Percentiles rank a stretch among this genome's conserved stretches.
These are phyloP conservation scores for Fistulinella prunicolor DNA, from an alignment of 768 basidiomycete species.

Conservation along the genomic window DNA sequence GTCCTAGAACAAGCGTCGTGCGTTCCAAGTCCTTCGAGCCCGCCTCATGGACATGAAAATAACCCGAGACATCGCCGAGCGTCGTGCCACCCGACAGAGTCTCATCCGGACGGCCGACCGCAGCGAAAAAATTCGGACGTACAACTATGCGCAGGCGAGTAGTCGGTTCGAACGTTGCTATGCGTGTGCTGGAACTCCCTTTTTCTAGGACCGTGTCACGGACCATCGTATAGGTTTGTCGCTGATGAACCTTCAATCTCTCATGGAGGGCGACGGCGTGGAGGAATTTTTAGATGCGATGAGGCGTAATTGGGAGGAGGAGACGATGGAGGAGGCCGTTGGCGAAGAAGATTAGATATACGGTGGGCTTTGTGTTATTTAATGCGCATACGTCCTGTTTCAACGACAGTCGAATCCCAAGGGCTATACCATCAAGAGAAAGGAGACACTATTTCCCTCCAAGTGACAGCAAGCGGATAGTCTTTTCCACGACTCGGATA, in stretches of 20 bases:
- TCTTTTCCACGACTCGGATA: too few relatives aligned
- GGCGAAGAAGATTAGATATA: constrained; percentile 12
- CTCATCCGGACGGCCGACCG: constrained; percentile 83
- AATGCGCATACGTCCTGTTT: too few relatives aligned
- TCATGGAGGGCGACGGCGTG: constrained; percentile 66
- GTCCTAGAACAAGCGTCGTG: constrained; percentile 81
- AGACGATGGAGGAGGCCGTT: constrained; percentile 53
- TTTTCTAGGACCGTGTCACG: constrained; percentile 76
- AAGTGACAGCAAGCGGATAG: too few relatives aligned
- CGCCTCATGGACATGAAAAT: constrained; percentile 83
- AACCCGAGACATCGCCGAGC: constrained; percentile 62
- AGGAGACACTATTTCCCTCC: too few relatives aligned
- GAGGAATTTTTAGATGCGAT: constrained; percentile 57
- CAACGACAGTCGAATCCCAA: too few relatives aligned
- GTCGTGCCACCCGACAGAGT: constrained; percentile 63
- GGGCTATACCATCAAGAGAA: too few relatives aligned
- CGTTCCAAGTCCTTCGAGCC: constrained; percentile 85
- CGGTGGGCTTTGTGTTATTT: too few relatives aligned
- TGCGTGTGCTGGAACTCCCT: neutral
- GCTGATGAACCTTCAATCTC: constrained; percentile 58
- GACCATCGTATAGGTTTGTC: constrained; percentile 87
- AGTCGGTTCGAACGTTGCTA: neutral
- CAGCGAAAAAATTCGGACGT: constrained; percentile 94
- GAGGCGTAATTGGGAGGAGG: constrained; percentile 51
- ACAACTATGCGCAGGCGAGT: constrained; percentile 83